Conservation (phyloP, 2,329 filamentous ascomycete species). For the Aspergillus oerlinghausenensis region DNA sequence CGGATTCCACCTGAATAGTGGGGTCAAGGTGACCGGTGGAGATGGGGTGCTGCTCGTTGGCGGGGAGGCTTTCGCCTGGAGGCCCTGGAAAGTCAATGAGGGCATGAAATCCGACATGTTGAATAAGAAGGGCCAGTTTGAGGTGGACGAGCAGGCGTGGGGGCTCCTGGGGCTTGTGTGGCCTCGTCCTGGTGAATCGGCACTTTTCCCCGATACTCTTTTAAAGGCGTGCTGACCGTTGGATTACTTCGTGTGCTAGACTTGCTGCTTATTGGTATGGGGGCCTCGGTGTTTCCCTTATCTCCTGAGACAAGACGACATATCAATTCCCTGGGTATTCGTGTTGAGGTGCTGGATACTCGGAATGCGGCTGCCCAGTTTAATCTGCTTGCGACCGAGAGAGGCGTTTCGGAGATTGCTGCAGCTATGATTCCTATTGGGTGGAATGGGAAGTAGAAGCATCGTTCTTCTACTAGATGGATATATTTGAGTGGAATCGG, state of each 20-base stretch:
- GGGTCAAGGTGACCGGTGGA: constrained; percentile 63
- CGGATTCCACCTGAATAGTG: constrained; percentile 84
- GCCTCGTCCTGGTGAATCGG: constrained; percentile 75
- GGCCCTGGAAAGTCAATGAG: constrained; percentile 62
- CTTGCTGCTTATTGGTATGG: constrained; percentile 74
- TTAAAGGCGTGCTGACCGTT: constrained; percentile 1
- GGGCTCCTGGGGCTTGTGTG: constrained; percentile 72
- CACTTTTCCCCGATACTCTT: constrained; percentile 3
- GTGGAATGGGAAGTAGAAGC: constrained; percentile 53
- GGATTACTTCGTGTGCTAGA: constrained; percentile 10
- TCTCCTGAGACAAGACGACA: constrained; percentile 67
- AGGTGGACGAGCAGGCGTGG: constrained; percentile 66
- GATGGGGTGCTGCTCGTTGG: constrained; percentile 73
- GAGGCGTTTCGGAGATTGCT: constrained; percentile 78
- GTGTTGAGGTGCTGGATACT: constrained; percentile 86
- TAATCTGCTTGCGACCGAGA: constrained; percentile 90
- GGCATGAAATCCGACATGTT: constrained; percentile 48
- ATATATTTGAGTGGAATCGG: neutral
- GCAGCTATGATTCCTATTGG: constrained; percentile 83
- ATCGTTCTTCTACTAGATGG: neutral
- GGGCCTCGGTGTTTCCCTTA: constrained; percentile 68
- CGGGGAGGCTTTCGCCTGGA: constrained; percentile 85
- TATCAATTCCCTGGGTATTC: constrained; percentile 73
- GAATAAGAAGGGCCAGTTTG: constrained; percentile 77
- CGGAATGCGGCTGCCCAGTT: constrained; percentile 91